Conservation (phyloP, 2,329 filamentous ascomycete species). For the Fusarium acutatum region DNA sequence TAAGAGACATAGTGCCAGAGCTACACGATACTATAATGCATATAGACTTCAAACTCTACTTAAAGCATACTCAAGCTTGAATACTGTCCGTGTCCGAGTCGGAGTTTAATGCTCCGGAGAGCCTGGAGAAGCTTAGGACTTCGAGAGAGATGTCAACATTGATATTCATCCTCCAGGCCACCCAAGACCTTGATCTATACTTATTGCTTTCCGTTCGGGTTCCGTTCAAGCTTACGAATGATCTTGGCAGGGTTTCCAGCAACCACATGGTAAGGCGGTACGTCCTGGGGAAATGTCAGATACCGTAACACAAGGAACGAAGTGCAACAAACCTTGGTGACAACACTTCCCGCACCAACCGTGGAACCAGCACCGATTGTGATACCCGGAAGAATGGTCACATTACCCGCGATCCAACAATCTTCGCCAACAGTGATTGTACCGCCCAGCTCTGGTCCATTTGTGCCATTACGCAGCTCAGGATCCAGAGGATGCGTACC, state of each 20-base stretch:
- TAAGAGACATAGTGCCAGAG: not conserved
- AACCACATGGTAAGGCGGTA: slow-evolving; percentile 42
- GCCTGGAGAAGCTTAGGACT: not conserved
- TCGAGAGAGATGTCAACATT: not conserved
- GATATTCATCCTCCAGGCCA: not conserved
- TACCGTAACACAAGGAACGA: fast-evolving
- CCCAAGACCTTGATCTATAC: not conserved
- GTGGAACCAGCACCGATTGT: slow-evolving; percentile 78
- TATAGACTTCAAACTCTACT: not conserved
- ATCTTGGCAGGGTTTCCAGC: slow-evolving; percentile 40
- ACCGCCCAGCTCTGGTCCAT: slow-evolving; percentile 78
- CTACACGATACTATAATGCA: not conserved
- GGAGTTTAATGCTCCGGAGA: not conserved
- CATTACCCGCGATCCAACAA: slow-evolving; percentile 80
- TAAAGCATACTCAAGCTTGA: not conserved
- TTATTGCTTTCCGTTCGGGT: not conserved
- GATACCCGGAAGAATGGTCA: slow-evolving; percentile 77
- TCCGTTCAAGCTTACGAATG: slow-evolving; percentile 28
- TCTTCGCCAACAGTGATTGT: slow-evolving; percentile 82
- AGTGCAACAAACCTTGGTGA: slow-evolving; percentile 68
- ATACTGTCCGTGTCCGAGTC: fast-evolving
- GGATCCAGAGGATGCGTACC: slow-evolving; percentile 83
- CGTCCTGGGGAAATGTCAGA: slow-evolving; percentile 39
- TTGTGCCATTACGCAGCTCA: slow-evolving; percentile 74
- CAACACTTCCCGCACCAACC: slow-evolving; percentile 83